Evolutionary conservation across 495 filamentous ascomycete species (phyloP), one percentile per base, ranked within the genome.

Genomic region (Penicillium simplicissimum): DNA sequence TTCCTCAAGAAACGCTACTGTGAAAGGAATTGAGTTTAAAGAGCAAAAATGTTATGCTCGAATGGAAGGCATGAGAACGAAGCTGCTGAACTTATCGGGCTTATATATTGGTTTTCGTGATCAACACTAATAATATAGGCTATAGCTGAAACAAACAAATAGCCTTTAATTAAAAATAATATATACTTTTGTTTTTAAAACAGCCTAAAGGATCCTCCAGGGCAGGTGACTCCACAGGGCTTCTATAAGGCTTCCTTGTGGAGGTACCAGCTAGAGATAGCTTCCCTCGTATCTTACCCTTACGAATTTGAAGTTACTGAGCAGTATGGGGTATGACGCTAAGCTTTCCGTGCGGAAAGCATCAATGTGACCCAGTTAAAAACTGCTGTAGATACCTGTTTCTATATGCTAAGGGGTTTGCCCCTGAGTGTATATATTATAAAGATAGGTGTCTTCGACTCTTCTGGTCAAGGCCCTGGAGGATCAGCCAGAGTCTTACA

Each of bases 131-230:
- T 6, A 17, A 17, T 42, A n/a, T 40, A 40, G 51, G 8, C 8
- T 40, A 15, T 42, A 42, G 51, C 34, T 15, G 51, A 53, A 53
- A 53, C 51, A 36, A 53, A 36, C 51, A 34, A 17, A 53, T 19
- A 36, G 25, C 51, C 51, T 53, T 53, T 35, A 53, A 53, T 53
- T 36, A 2, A 35, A 34, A 53, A 36, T 53, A 36, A 53, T 34
- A 53, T 36, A 36, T 17, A 53, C 21, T 34, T 53, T 53, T 36
- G 51, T 34, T n/a, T 35, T 35, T 17, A 36, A 53, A 53, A 53
- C 51, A 53, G 51, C 51, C 51, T 53, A 35, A 53, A 36, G 51
- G 17, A 35, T 35, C 28, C 51, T 53, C 1, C 51, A 36, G n/a
- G 51, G 34, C 34, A 13, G 51, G 28, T 13, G n/a, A 23, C 51